Evolutionary conservation across 164 flowering plant genomes (phyloP).

Genomic region (Vitis amurensis): DNA sequence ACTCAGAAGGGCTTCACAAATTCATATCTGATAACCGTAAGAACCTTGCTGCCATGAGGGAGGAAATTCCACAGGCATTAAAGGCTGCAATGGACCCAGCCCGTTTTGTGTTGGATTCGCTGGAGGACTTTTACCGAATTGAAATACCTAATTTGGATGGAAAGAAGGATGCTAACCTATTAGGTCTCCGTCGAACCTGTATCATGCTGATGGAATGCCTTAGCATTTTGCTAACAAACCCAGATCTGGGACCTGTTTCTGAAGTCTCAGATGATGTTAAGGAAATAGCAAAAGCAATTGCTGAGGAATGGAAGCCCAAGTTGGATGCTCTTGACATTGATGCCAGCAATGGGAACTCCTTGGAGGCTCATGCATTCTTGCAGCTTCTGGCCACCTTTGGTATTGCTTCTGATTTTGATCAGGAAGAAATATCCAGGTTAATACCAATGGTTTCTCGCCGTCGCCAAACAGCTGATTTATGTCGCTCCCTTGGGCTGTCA

Average conservation of each 20-base stretch:
- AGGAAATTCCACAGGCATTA: slow-evolving; percentile 83
- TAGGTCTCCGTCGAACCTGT: slow-evolving; percentile 87
- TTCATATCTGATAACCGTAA: slow-evolving; percentile 94
- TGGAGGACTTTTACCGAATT: slow-evolving; percentile 66
- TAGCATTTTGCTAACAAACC: slow-evolving; percentile 37
- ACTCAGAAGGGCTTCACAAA: slow-evolving; percentile 78
- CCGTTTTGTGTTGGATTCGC: slow-evolving; percentile 63
- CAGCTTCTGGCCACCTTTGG: slow-evolving; percentile 85
- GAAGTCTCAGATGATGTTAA: slow-evolving; percentile 55
- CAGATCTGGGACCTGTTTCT: slow-evolving; percentile 36
- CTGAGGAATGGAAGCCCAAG: slow-evolving; percentile 91
- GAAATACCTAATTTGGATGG: slow-evolving; percentile 57
- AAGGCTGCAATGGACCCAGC: slow-evolving; percentile 73
- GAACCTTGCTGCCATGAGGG: slow-evolving; percentile 73
- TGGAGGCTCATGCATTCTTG: slow-evolving; percentile 96
- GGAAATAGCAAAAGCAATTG: slow-evolving; percentile 68
- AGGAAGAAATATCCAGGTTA: slow-evolving; percentile 63
- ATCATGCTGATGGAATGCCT: slow-evolving; percentile 97
- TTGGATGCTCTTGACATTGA: slow-evolving; percentile 77
- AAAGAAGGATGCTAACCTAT: slow-evolving; percentile 70
- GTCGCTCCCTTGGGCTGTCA: slow-evolving; percentile 78
- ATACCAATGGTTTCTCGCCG: slow-evolving; percentile 93
- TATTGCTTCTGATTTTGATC: slow-evolving; percentile 71
- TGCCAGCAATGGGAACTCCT: slow-evolving; percentile 84
- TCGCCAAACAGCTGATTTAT: slow-evolving; percentile 85